Conservation (phyloP, 176 grass and related monocot species). For the Musa schizocarpa region DNA sequence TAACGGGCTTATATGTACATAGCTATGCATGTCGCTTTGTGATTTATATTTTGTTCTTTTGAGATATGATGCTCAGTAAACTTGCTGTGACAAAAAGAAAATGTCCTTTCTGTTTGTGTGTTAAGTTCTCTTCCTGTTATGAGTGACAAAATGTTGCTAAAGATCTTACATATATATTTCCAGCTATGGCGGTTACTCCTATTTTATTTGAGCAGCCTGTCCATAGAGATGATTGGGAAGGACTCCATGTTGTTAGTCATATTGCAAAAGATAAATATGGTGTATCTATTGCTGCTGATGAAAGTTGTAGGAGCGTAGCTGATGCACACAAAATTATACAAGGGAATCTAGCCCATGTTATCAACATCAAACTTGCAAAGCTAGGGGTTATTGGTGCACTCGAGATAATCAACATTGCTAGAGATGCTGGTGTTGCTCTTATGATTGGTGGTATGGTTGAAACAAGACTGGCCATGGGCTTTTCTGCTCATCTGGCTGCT, state of each 20-base stretch:
- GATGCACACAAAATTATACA: conserved; percentile 79
- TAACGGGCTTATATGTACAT: neutral
- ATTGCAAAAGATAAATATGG: conserved; percentile 69
- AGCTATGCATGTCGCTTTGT: neutral
- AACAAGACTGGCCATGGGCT: conserved; percentile 85
- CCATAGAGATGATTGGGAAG: conserved; percentile 85
- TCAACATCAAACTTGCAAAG: conserved; percentile 93
- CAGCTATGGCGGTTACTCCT: conserved; percentile 86
- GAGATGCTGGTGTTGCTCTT: conserved; percentile 46
- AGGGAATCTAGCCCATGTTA: conserved; percentile 75
- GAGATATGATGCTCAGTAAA: neutral
- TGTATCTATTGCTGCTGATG: conserved; percentile 86
- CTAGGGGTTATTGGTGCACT: conserved; percentile 67
- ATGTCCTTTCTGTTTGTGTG: neutral
- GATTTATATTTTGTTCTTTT: neutral
- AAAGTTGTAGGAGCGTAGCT: conserved; percentile 64
- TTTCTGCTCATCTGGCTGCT: conserved; percentile 88
- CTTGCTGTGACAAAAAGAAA: neutral
- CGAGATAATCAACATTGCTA: conserved; percentile 66
- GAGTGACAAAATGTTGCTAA: neutral
- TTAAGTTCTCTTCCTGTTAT: neutral
- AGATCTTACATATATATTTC: neutral
- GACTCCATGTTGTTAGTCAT: conserved; percentile 56
- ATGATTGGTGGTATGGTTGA: conserved; percentile 99
- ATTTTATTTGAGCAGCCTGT: conserved; percentile 95